These are phyloP conservation scores for Candida ponderosae DNA, from an alignment of 805 yeast genomes.

Conservation along the genomic window DNA sequence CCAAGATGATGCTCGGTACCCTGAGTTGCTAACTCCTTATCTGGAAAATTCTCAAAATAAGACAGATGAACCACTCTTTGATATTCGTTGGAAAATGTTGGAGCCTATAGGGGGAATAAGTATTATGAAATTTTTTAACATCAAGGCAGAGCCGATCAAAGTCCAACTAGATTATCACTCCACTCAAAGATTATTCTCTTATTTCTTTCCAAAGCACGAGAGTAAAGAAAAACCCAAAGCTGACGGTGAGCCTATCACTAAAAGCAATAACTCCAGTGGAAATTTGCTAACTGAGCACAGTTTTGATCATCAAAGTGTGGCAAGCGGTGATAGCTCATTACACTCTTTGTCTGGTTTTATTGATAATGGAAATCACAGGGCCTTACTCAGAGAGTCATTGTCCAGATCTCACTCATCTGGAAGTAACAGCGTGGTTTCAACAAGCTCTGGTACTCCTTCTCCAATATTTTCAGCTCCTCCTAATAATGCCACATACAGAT, in stretches of 20 bases:
- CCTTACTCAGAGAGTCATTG: background rate
- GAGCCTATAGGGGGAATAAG: slow-evolving; percentile 61
- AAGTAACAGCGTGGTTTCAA: background rate
- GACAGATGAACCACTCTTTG: slow-evolving; percentile 27
- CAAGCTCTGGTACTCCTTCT: background rate
- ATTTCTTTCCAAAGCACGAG: slow-evolving; percentile 34
- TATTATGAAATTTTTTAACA: slow-evolving; percentile 41
- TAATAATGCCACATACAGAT: background rate
- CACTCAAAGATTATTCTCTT: slow-evolving; percentile 39
- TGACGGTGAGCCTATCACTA: background rate
- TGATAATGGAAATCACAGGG: background rate
- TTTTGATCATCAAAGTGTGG: background rate
- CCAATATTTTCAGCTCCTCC: background rate
- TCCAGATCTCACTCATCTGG: background rate
- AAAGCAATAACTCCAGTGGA: too few species aligned
- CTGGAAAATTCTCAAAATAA: slow-evolving; percentile 14
- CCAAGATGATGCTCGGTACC: slow-evolving; percentile 38
- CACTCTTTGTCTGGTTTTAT: background rate
- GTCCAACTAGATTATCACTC: slow-evolving; percentile 51
- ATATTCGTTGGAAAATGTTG: slow-evolving; percentile 45
- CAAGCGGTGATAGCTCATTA: background rate
- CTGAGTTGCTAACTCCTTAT: slow-evolving; percentile 43
- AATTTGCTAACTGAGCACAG: too few species aligned
- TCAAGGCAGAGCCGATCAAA: slow-evolving; percentile 44
- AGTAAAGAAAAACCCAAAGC: background rate